These are phyloP conservation scores for Chlorella sp. DNA, from an alignment of 139 green algal genomes.

Conservation along the genomic window DNA sequence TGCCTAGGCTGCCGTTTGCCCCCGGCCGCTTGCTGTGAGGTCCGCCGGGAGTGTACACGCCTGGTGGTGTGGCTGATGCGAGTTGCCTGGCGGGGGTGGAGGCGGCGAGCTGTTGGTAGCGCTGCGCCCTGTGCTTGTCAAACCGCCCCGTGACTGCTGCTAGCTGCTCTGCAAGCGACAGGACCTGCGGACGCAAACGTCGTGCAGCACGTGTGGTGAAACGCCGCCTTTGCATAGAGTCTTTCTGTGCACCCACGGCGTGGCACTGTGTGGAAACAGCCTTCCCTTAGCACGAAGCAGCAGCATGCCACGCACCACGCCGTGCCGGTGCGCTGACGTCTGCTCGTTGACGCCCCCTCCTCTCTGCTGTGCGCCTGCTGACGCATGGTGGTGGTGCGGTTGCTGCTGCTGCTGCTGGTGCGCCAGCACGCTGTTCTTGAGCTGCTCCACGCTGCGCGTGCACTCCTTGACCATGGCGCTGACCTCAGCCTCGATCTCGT, in stretches of 20 bases:
- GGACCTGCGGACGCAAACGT: slow-evolving; percentile 54
- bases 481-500: background rate
- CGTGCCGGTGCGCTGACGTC: background rate
- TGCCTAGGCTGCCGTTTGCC: too few species aligned
- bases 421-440: background rate
- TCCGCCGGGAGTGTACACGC: too few species aligned
- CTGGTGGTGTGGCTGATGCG: too few species aligned
- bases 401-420: background rate
- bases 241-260: too few species aligned
- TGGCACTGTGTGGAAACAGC: background rate
- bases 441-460: background rate
- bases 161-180: slow-evolving; percentile 71
- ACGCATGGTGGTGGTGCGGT: background rate
- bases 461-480: background rate
- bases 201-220: too few species aligned
- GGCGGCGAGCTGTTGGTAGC: slow-evolving; percentile 50
- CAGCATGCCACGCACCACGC: background rate
- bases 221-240: too few species aligned
- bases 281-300: background rate
- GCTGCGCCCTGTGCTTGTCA: slow-evolving; percentile 48
- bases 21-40: too few species aligned
- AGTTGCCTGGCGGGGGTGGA: too few species aligned
- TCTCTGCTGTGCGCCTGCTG: background rate
- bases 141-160: slow-evolving; percentile 41
- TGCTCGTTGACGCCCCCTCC: background rate